Conservation (phyloP, 805 yeast species). For the Metschnikowia reukaufii region DNA sequence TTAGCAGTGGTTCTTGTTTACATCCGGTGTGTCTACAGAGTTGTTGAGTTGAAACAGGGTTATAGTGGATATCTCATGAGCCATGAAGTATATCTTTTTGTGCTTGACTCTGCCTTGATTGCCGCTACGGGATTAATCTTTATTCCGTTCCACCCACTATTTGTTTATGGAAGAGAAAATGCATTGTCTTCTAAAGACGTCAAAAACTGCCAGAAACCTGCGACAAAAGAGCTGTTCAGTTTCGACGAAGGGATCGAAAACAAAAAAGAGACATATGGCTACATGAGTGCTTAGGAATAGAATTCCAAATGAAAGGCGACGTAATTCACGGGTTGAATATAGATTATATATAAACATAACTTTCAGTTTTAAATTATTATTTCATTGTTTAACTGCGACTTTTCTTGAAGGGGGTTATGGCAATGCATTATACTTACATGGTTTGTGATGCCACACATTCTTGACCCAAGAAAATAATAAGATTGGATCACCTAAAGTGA, state of each 20-base stretch:
- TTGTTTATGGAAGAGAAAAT: constrained; percentile 31
- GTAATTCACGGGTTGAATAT: too few species aligned
- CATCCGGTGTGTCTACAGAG: constrained; percentile 39
- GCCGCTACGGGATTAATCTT: constrained; percentile 35
- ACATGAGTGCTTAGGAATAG: too few species aligned
- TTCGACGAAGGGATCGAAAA: not conserved
- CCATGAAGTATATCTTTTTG: constrained; percentile 39
- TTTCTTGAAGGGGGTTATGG: too few species aligned
- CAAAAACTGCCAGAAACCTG: not conserved
- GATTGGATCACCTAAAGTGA: too few species aligned
- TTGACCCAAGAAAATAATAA: too few species aligned
- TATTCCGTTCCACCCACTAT: constrained; percentile 41
- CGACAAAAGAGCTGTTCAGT: not conserved
- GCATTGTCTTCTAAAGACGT: constrained; percentile 11
- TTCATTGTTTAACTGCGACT: too few species aligned
- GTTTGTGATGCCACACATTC: too few species aligned
- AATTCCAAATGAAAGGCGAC: too few species aligned
- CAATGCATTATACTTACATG: too few species aligned
- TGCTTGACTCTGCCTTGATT: constrained; percentile 40
- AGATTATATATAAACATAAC: too few species aligned
- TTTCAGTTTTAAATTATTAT: too few species aligned
- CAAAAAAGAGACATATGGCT: not conserved
- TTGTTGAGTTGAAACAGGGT: constrained; percentile 41
- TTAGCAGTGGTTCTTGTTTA: constrained; percentile 33
- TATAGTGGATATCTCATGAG: constrained; percentile 36